These are phyloP conservation scores for Tetrahymena borealis DNA, from an alignment of 73 alveolate species.

Conservation along the genomic window DNA sequence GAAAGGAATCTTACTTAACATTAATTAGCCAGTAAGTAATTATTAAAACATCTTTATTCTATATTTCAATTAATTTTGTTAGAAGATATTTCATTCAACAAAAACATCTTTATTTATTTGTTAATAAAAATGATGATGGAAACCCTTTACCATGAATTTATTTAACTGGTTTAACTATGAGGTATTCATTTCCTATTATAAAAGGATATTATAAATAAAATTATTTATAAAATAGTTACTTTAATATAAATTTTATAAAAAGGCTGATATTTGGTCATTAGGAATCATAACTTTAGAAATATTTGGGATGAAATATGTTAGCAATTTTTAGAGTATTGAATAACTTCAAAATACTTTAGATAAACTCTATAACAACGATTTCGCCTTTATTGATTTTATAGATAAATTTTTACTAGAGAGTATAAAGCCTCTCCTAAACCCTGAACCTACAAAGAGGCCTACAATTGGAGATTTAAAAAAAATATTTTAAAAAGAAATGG, in stretches of 20 bases:
- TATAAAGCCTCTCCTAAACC: background rate
- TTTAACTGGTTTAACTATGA: too few relatives aligned
- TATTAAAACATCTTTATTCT: background rate
- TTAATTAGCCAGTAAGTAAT: background rate
- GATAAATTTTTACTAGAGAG: background rate
- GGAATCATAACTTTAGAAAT: background rate
- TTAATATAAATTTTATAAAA: background rate
- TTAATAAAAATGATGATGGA: too few relatives aligned
- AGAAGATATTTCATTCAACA: too few relatives aligned
- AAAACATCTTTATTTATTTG: too few relatives aligned
- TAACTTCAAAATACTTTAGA: background rate
- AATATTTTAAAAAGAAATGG: background rate
- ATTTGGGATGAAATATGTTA: background rate
- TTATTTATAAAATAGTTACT: too few relatives aligned
- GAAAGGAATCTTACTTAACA: background rate
- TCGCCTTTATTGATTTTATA: background rate
- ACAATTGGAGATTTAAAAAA: background rate
- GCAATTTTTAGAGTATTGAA: background rate
- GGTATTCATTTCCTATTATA: too few relatives aligned
- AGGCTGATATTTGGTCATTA: background rate
- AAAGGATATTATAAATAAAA: too few relatives aligned
- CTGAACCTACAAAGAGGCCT: background rate
- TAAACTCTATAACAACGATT: background rate
- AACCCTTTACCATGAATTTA: too few relatives aligned
- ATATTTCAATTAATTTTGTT: too few relatives aligned